phyloP scores from a whole-genome alignment of 1,284 basidiomycete species.

The Puccinia brachypodii region DNA sequence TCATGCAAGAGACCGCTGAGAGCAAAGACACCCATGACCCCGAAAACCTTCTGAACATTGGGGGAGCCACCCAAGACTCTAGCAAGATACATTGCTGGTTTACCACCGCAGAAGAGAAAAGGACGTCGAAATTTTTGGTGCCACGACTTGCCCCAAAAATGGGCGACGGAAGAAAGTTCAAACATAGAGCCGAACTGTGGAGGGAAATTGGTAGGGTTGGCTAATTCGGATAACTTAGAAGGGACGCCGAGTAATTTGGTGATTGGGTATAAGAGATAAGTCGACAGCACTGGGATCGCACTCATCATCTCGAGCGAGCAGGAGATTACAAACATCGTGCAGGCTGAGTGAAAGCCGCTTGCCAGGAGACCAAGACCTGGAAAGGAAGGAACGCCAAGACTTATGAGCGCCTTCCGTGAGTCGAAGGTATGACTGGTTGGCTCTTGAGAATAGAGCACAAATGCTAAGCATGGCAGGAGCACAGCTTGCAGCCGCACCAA shows the following conservation, averaged over 20 bases:
- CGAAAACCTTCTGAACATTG: not conserved
- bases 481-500: not conserved
- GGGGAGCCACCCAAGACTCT: not conserved
- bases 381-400: slow-evolving; percentile 16
- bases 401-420: not conserved
- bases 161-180: slow-evolving; percentile 15
- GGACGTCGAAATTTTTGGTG: slow-evolving; percentile 20
- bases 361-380: slow-evolving; percentile 9
- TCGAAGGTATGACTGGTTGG: not conserved
- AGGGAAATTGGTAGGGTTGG: not conserved
- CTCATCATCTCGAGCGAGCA: not conserved
- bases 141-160: slow-evolving; percentile 39
- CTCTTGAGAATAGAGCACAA: slow-evolving; percentile 18
- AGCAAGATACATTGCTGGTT: not conserved
- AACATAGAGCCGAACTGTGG: slow-evolving; percentile 3
- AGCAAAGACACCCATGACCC: slow-evolving; percentile 27
- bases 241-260: not conserved
- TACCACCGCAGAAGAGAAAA: slow-evolving; percentile 29
- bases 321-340: not conserved
- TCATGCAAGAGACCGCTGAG: slow-evolving; percentile 36
- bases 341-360: not conserved
- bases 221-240: not conserved
- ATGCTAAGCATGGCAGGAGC: not conserved
- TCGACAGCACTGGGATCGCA: not conserved
- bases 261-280: not conserved